A percentile compares a stretch with the other conserved stretches of the same genome.
These are phyloP conservation scores for Mycosphaerella sp. DNA, from an alignment of 2,329 filamentous ascomycete species.

Conservation along the genomic window DNA sequence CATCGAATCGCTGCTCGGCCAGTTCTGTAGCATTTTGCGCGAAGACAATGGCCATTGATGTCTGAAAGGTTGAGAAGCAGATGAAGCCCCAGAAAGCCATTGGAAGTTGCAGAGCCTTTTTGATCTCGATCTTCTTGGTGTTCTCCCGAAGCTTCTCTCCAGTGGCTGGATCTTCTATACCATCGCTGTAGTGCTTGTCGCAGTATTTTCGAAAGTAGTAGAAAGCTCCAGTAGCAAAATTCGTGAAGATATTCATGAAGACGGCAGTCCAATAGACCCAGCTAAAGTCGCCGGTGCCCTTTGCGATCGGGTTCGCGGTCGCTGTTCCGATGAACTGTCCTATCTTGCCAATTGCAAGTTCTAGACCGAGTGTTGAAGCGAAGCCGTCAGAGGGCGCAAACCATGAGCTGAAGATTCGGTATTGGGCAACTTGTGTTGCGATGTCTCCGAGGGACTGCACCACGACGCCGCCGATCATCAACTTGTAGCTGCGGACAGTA, in stretches of 20 bases:
- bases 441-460: conserved; percentile 56
- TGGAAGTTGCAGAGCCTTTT: conserved; percentile 52
- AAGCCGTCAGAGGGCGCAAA: conserved; percentile 58
- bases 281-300: conserved; percentile 53
- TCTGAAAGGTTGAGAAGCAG: conserved; percentile 54
- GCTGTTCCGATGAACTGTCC: conserved; percentile 56
- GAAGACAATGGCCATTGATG: conserved; percentile 51
- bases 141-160: conserved; percentile 56
- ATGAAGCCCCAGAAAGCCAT: conserved; percentile 56
- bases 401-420: conserved; percentile 61
- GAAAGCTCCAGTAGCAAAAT: conserved; percentile 49
- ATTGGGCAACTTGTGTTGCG: conserved; percentile 58
- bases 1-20: conserved; percentile 54
- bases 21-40: conserved; percentile 55
- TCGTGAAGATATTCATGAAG: conserved; percentile 60
- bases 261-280: conserved; percentile 59
- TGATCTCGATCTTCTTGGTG: conserved; percentile 52
- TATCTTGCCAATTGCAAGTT: conserved; percentile 56
- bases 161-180: conserved; percentile 48
- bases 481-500: conserved; percentile 50
- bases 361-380: conserved; percentile 55
- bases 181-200: conserved; percentile 44
- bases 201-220: conserved; percentile 52
- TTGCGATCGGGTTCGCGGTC: conserved; percentile 54
- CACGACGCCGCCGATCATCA: conserved; percentile 55